These are phyloP conservation scores for Candida insectalens DNA, from an alignment of 805 yeast species.

Conservation along the genomic window DNA sequence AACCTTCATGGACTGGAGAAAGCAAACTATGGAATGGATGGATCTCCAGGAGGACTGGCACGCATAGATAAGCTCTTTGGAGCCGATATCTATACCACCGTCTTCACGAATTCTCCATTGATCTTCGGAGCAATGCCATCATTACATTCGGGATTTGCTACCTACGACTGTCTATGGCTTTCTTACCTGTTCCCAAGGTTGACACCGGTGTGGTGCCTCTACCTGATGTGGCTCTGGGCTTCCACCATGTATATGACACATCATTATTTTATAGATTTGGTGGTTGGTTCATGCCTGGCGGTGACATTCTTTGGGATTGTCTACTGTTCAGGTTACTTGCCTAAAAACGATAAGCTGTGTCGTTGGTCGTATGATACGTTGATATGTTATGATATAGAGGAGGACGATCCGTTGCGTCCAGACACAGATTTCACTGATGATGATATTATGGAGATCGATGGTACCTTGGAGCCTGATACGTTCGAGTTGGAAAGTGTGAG, in stretches of 20 bases:
- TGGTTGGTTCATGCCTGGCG: constrained; percentile 87
- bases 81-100: constrained; percentile 70
- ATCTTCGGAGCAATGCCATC: constrained; percentile 78
- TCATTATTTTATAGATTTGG: constrained; percentile 88
- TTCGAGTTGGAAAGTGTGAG: too few relatives aligned
- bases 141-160: constrained; percentile 88
- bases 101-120: constrained; percentile 78
- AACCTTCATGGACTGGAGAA: constrained; percentile 76
- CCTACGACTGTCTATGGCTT: constrained; percentile 85
- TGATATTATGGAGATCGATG: background rate
- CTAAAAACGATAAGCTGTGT: constrained; percentile 38
- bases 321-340: constrained; percentile 55
- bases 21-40: constrained; percentile 84
- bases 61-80: constrained; percentile 78
- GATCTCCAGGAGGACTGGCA: constrained; percentile 92
- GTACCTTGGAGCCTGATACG: too few relatives aligned
- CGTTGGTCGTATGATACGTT: constrained; percentile 25
- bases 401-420: constrained; percentile 4
- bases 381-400: constrained; percentile 5
- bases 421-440: background rate
- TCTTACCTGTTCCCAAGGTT: constrained; percentile 70
- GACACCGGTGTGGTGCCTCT: constrained; percentile 56
- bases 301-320: constrained; percentile 60
- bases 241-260: constrained; percentile 96
- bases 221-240: constrained; percentile 97